A percentile compares a stretch with the other conserved stretches of the same genome.
Evolutionary conservation across 176 grass and related monocot species (phyloP).

Genomic region (Microstegium vimineum): DNA sequence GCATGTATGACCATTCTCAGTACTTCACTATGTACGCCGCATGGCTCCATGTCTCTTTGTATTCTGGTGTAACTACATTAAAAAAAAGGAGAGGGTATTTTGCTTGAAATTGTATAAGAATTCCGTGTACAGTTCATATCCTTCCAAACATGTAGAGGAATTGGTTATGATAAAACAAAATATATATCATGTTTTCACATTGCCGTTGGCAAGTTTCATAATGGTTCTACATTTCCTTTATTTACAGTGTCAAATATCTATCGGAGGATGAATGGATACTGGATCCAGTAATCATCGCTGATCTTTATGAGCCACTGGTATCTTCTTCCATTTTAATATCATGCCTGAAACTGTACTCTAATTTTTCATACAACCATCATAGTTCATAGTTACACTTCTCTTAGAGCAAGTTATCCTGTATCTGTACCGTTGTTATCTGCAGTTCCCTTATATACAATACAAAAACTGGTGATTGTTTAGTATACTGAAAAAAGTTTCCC

Average conservation of each 20-base stretch:
- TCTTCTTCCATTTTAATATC: background rate
- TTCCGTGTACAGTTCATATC: background rate
- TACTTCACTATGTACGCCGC: background rate
- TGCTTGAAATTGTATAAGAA: background rate
- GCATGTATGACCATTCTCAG: background rate
- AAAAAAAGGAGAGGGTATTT: background rate
- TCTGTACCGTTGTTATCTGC: background rate
- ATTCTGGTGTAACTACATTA: background rate
- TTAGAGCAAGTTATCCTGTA: background rate
- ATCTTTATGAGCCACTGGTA: slow-evolving; percentile 84
- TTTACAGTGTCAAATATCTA: slow-evolving; percentile 81
- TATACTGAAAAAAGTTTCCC: background rate
- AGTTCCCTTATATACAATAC: background rate
- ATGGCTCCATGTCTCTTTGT: background rate
- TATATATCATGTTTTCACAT: background rate
- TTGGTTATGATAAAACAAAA: background rate
- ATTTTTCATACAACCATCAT: background rate
- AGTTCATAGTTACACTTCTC: background rate
- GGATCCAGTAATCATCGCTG: slow-evolving; percentile 73
- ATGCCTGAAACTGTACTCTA: background rate
- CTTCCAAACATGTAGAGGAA: background rate
- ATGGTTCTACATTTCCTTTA: slow-evolving; percentile 2
- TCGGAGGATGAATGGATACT: slow-evolving; percentile 90
- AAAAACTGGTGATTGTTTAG: too few species aligned
- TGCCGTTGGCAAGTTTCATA: background rate